phyloP scores from a whole-genome alignment of 2,329 filamentous ascomycete genomes.

The Nothophaeocryptopus gaeumannii region DNA sequence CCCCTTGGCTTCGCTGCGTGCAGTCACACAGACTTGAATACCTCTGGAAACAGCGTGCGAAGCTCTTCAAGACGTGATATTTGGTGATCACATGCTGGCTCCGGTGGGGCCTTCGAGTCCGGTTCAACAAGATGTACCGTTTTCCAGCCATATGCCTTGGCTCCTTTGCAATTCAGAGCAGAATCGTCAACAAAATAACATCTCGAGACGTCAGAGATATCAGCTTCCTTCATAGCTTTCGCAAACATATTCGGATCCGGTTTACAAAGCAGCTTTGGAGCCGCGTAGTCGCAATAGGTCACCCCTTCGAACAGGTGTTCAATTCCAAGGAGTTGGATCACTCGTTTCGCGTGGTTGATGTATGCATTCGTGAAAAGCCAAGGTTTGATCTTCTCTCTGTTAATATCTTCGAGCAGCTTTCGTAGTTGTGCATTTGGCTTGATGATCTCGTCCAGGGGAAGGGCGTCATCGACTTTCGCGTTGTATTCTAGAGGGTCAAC shows the following conservation, averaged over 20 bases:
- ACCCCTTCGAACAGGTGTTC: constrained; percentile 92
- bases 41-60: constrained; percentile 71
- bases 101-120: constrained; percentile 59
- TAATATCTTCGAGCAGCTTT: constrained; percentile 74
- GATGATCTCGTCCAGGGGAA: constrained; percentile 82
- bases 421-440: constrained; percentile 73
- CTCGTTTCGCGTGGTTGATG: constrained; percentile 77
- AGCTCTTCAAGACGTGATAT: constrained; percentile 75
- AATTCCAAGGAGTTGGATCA: constrained; percentile 74
- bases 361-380: constrained; percentile 99
- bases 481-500: constrained; percentile 97
- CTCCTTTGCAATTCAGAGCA: constrained; percentile 72
- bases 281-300: constrained; percentile 87
- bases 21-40: constrained; percentile 63
- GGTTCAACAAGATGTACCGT: constrained; percentile 83
- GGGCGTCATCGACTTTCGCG: constrained; percentile 85
- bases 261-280: constrained; percentile 77
- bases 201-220: constrained; percentile 62
- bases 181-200: constrained; percentile 98
- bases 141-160: constrained; percentile 79
- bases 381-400: constrained; percentile 75
- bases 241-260: constrained; percentile 77
- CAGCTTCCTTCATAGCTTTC: constrained; percentile 85
- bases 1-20: neutral
- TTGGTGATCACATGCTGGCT: constrained; percentile 65